Evolutionary conservation across 202 grass and related monocot species (phyloP), one percentile per base, ranked within the genome.

Genomic region (Alloteropsis angusta): DNA sequence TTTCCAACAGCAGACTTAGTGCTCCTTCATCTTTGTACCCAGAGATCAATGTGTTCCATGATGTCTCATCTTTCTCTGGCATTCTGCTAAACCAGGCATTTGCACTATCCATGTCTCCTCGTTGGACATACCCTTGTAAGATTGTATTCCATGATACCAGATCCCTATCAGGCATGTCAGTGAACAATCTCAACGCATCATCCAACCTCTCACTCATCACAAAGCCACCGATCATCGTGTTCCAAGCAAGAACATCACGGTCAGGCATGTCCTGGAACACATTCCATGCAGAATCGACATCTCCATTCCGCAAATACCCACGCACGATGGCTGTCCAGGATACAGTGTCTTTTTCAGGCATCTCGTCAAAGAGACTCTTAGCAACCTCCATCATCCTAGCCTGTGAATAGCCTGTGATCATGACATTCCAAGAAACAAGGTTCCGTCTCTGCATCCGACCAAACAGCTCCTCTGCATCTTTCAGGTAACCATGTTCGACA

Each of bases 11-110:
- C 54, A 93, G 84, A 81, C 45, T 65, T 62, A 93, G 64, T 57
- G 88, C 85, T 32, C 75, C 85, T 53, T 86, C 85, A 71, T 80
- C 79, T 81, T 87, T 79, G 76, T 84, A 76, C 32, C 88, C 91
- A 36, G 85, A 90, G 42, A 93, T 93, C 71, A 93, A 71, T 0
- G 88, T 93, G 80, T 90, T 93, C 91, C 91, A 93, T 69, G 91
- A 93, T 19, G 85, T 82, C 62, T 88, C 88, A 8, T 87, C 32
- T 78, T 80, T 90, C 74, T 75, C 32, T 12, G 85, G 88, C 85
- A 90, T 90, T 56, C 39, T 81, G 53, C 80, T 63, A 82, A 93
- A 93, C 85, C 85, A 93, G 52, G 22, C 35, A 81, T 74, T 64
- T 18, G 91, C 91, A 71, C 41, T 62, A 82, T 71, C 85, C 76